phyloP scores from a whole-genome alignment of 2,329 filamentous ascomycete genomes.

The Lomentospora prolificans region DNA sequence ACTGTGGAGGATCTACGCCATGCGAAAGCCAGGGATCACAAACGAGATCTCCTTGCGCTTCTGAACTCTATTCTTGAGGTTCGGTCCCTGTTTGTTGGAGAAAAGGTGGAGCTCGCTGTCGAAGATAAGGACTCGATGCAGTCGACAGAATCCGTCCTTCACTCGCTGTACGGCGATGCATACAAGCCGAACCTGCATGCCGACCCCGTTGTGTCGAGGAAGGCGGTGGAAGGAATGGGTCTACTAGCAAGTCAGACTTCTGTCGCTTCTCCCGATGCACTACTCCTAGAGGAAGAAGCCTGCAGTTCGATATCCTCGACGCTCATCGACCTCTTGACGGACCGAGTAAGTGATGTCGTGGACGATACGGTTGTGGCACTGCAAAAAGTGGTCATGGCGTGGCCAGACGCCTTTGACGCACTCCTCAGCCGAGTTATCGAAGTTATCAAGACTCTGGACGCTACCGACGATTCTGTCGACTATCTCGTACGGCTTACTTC shows the following conservation, averaged over 20 bases:
- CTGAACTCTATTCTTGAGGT: conserved; percentile 41
- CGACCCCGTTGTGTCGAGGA: conserved; percentile 22
- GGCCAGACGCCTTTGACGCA: conserved; percentile 24
- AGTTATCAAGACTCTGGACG: conserved; percentile 18
- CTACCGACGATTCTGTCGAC: conserved; percentile 15
- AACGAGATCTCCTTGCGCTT: conserved; percentile 40
- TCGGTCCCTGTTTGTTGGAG: conserved; percentile 26
- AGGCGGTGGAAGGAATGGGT: conserved; percentile 36
- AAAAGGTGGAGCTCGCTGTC: conserved; percentile 18
- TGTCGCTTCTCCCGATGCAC: conserved; percentile 14
- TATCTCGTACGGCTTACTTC: conserved; percentile 27
- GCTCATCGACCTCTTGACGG: conserved; percentile 18
- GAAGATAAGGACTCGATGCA: conserved; percentile 28
- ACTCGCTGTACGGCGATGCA: conserved; percentile 32
- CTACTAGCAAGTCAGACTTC: conserved; percentile 32
- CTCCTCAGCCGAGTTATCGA: conserved; percentile 20
- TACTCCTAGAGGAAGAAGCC: conserved; percentile 24
- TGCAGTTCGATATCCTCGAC: conserved; percentile 28
- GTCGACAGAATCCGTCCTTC: conserved; percentile 26
- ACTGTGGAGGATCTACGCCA: conserved; percentile 41
- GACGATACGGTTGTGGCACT: conserved; percentile 32
- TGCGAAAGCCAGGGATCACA: conserved; percentile 38
- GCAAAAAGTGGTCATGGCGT: conserved; percentile 26
- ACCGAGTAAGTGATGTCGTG: conserved; percentile 25
- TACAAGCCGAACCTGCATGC: conserved; percentile 26